Evolutionary conservation across 345 rosid genomes (phyloP).

Genomic region (Clausena lansium): DNA sequence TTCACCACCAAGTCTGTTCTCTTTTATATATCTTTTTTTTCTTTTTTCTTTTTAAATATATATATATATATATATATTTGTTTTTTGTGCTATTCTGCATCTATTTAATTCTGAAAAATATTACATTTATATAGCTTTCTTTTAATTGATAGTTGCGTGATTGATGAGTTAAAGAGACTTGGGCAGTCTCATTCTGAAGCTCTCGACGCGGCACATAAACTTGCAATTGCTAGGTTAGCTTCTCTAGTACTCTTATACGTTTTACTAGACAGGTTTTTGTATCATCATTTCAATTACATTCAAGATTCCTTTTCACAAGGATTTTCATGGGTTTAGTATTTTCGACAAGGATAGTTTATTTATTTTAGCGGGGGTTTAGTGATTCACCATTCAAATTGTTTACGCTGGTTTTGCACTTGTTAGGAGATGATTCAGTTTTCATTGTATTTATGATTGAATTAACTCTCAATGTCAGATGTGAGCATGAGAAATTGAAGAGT

Average conservation of each 20-base stretch:
- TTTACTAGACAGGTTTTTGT: too few relatives aligned
- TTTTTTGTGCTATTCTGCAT: background rate
- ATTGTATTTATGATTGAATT: constrained; percentile 1
- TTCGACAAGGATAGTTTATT: background rate
- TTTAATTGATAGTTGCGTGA: constrained; percentile 49
- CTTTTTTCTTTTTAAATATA: background rate
- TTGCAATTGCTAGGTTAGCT: constrained; percentile 59
- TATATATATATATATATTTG: too few relatives aligned
- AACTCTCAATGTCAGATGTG: constrained; percentile 52
- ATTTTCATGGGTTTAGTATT: background rate
- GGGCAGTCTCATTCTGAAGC: constrained; percentile 58
- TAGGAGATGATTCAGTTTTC: background rate
- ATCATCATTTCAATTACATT: background rate
- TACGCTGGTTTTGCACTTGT: background rate
- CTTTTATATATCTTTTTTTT: background rate
- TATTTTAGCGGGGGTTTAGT: background rate
- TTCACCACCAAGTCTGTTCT: constrained; percentile 67
- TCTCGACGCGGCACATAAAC: constrained; percentile 54
- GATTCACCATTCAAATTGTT: background rate
- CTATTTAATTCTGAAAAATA: background rate
- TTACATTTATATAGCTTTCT: background rate
- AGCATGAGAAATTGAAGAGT: constrained; percentile 58
- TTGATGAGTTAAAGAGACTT: constrained; percentile 71
- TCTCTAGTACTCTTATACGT: background rate
- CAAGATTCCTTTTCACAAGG: background rate